phyloP scores from a whole-genome alignment of 129 eudicot genomes.

The Lonicera japonica region DNA sequence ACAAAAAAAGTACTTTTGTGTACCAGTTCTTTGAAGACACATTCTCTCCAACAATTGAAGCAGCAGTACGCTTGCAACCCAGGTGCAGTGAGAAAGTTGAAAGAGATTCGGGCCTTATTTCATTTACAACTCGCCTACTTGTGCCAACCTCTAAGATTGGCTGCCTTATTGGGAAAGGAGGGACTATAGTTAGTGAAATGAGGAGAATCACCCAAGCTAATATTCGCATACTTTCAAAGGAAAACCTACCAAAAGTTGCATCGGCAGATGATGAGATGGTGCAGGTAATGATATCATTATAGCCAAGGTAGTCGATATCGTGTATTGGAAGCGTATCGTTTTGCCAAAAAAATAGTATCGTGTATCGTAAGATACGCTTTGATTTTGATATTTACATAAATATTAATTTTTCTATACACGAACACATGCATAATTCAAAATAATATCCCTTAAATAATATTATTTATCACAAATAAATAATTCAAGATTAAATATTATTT shows the following conservation, averaged over 20 bases:
- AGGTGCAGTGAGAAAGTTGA: constrained; percentile 96
- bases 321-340: too few species aligned
- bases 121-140: constrained; percentile 79
- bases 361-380: too few species aligned
- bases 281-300: constrained; percentile 48
- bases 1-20: too few species aligned
- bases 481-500: too few species aligned
- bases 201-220: constrained; percentile 85
- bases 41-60: constrained; percentile 80
- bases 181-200: constrained; percentile 81
- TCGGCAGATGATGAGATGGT: constrained; percentile 97
- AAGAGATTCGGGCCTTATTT: constrained; percentile 79
- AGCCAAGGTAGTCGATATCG: too few species aligned
- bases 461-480: too few species aligned
- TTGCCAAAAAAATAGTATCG: too few species aligned
- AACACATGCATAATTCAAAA: too few species aligned
- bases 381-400: too few species aligned
- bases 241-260: constrained; percentile 82
- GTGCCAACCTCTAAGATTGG: constrained; percentile 88
- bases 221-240: constrained; percentile 85
- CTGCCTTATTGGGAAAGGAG: constrained; percentile 96
- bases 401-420: too few species aligned
- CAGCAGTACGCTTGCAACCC: constrained; percentile 90
- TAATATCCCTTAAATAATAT: too few species aligned
- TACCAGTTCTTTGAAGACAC: constrained; percentile 70